A percentile compares a stretch with the other conserved stretches of the same genome.
phyloP scores from a whole-genome alignment of 768 basidiomycete genomes.

The Lactarius tabidus region DNA sequence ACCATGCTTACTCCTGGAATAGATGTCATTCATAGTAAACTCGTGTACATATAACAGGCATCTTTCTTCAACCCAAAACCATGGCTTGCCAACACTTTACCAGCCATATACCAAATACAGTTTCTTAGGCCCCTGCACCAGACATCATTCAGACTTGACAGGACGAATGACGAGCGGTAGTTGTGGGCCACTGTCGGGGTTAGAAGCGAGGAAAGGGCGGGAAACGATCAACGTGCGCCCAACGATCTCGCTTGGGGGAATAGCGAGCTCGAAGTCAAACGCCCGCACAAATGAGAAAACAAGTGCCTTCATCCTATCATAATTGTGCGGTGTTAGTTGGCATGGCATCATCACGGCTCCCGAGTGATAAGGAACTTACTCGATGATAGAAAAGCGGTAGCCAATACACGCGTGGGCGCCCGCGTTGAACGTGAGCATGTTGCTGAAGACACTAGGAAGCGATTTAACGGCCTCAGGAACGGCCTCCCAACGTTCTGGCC shows the following conservation, averaged over 20 bases:
- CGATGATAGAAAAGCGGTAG: constrained; percentile 24
- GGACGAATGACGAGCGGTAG: constrained; percentile 24
- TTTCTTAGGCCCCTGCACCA: neutral
- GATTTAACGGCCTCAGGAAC: constrained; percentile 14
- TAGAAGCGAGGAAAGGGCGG: constrained; percentile 18
- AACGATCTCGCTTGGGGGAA: constrained; percentile 9
- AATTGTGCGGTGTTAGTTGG: neutral
- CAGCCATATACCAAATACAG: neutral
- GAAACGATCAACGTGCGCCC: constrained; percentile 16
- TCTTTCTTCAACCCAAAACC: neutral
- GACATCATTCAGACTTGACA: constrained; percentile 4
- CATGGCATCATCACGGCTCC: neutral
- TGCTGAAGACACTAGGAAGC: constrained; percentile 20
- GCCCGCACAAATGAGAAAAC: constrained; percentile 28
- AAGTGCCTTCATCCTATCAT: constrained; percentile 30
- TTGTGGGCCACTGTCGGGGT: constrained; percentile 13
- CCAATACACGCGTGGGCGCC: constrained; percentile 26
- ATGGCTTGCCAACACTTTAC: neutral
- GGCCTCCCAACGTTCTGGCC: constrained; percentile 27
- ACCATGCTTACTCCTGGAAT: neutral
- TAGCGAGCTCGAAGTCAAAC: constrained; percentile 27
- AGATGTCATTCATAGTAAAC: neutral
- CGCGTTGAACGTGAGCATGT: constrained; percentile 21
- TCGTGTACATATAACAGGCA: neutral
- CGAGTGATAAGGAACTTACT: constrained; percentile 13